A percentile compares a stretch with the other conserved stretches of the same genome.
Evolutionary conservation across 129 eudicot species (phyloP).

Genomic region (Escallonia rubra): DNA sequence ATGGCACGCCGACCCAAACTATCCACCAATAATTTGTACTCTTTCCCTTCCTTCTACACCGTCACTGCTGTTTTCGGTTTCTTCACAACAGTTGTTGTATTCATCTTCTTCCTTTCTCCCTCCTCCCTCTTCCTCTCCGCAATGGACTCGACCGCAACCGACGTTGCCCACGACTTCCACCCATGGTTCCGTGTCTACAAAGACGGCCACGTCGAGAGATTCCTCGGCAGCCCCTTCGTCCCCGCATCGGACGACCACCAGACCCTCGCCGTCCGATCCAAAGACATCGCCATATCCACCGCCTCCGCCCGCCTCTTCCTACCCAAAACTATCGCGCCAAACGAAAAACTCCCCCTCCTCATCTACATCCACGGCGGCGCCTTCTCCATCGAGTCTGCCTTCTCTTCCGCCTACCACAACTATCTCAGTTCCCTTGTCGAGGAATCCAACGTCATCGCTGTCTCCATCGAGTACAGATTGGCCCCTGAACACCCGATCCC

Average conservation of each 20-base stretch:
- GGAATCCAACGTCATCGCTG: conserved; percentile 31
- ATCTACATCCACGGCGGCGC: conserved; percentile 64
- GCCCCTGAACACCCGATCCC: conserved; percentile 49
- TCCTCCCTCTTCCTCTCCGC: background rate
- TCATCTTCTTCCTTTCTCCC: background rate
- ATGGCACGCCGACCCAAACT: no score
- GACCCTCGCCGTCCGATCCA: conserved; percentile 30
- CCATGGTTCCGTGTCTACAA: conserved; percentile 29
- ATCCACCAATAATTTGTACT: no score
- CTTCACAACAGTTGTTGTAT: no score
- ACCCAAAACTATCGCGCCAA: conserved; percentile 16
- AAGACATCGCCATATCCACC: conserved; percentile 28
- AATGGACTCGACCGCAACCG: background rate
- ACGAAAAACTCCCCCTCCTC: conserved; percentile 42
- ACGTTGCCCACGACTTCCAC: conserved; percentile 1
- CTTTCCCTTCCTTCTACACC: no score
- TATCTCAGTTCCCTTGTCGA: conserved; percentile 21
- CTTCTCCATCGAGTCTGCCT: conserved; percentile 36
- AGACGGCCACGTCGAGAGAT: conserved; percentile 32
- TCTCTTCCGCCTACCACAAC: conserved; percentile 23
- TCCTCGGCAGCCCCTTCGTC: background rate
- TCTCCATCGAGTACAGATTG: conserved; percentile 44
- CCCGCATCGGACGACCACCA: conserved; percentile 25
- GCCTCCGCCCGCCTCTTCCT: conserved; percentile 34
- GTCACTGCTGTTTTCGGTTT: no score